Conservation (phyloP, 192 early-diverging fungal genomes). For the Backusella luteola region DNA sequence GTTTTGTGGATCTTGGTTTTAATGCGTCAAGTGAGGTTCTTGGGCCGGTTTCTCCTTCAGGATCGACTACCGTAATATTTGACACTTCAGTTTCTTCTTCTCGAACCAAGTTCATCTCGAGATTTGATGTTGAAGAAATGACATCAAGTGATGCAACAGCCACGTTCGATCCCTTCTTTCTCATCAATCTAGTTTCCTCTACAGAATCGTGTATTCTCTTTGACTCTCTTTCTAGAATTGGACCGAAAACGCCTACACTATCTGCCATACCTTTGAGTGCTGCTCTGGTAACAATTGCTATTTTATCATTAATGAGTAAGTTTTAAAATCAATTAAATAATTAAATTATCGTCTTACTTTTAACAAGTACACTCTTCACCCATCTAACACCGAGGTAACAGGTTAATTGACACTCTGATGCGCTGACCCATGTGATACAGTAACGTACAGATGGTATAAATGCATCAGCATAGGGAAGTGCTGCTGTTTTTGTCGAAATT, state of each 20-base stretch:
- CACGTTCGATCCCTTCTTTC: neutral
- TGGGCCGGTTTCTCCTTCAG: neutral
- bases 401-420: constrained; percentile 55
- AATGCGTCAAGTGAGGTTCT: neutral
- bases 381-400: constrained; percentile 63
- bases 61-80: neutral
- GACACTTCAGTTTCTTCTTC: neutral
- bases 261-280: constrained; percentile 59
- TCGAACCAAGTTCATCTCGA: neutral
- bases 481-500: constrained; percentile 47
- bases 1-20: neutral
- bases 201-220: constrained; percentile 14
- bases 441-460: constrained; percentile 47
- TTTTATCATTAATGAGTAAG: neutral
- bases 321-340: neutral
- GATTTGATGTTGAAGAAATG: neutral
- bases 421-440: constrained; percentile 66
- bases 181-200: neutral
- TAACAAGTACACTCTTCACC: constrained; percentile 69
- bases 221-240: constrained; percentile 46
- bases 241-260: constrained; percentile 44
- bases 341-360: constrained; percentile 34
- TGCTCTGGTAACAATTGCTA: constrained; percentile 57
- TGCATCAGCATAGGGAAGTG: constrained; percentile 37
- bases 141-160: neutral